Conservation (phyloP, 1,284 basidiomycete genomes). For the Fistulinella cinereoalba region DNA sequence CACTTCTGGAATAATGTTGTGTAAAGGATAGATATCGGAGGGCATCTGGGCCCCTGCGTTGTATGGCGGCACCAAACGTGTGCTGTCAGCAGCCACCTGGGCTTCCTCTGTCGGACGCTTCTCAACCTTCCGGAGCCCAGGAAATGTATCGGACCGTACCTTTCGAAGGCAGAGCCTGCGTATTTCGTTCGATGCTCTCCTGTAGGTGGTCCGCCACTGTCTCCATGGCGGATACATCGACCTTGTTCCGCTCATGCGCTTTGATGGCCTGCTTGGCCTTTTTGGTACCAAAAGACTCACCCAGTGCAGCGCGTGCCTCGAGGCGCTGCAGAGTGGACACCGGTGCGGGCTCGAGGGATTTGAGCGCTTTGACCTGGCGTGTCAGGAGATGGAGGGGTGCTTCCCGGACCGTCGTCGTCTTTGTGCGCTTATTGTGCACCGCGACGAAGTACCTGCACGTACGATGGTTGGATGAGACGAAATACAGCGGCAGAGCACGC, state of each 20-base stretch:
- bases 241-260: constrained; percentile 81
- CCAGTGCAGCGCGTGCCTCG: constrained; percentile 73
- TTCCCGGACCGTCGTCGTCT: constrained; percentile 64
- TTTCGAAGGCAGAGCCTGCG: constrained; percentile 60
- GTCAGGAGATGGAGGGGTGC: constrained; percentile 73
- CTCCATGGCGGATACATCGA: constrained; percentile 84
- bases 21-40: constrained; percentile 73
- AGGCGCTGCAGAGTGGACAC: constrained; percentile 54
- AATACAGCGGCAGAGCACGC: constrained; percentile 29
- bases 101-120: constrained; percentile 52
- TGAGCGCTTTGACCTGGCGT: constrained; percentile 79
- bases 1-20: constrained; percentile 70
- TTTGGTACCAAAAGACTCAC: constrained; percentile 90
- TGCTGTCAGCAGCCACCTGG: constrained; percentile 56
- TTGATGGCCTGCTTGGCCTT: constrained; percentile 86
- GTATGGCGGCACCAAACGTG: constrained; percentile 73
- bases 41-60: constrained; percentile 62
- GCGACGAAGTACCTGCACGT: constrained; percentile 59
- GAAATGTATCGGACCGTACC: constrained; percentile 42
- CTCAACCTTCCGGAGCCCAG: background rate
- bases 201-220: constrained; percentile 76
- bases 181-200: constrained; percentile 73
- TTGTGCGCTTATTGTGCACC: constrained; percentile 69
- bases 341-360: constrained; percentile 57
- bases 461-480: background rate